Evolutionary conservation across 2,329 filamentous ascomycete species (phyloP), one percentile per base, ranked within the genome.

Genomic region (Phialophora tarda): DNA sequence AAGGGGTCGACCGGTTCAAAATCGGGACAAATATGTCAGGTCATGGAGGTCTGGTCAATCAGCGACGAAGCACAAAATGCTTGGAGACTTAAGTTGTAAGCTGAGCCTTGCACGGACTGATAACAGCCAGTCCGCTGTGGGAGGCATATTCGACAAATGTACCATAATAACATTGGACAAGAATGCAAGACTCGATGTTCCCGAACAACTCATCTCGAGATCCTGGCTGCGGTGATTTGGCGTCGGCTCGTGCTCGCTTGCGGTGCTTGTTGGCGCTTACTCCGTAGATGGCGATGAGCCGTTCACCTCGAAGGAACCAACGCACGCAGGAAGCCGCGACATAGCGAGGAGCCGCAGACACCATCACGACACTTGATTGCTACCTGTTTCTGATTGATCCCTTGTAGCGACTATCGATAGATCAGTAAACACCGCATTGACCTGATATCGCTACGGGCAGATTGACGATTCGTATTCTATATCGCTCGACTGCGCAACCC

Each of bases 81-180:
- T 47, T 57, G 28, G 38, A 24, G 32, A n/a, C 6, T 48, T 26
- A 51, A 11, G 14, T n/a, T 26, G 30, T 58, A 21, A n/a, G 30
- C 11, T 23, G 32, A 55, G 53, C 28, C 53, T 34, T 48, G 24
- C 51, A 41, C 48, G 38, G 59, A 61, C 59, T 61, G 59, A 48
- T 63, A 55, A 34, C 41, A 63, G 51, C 60, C 54, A 56, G 38
- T 57, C 34, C 14, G 30, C 23, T 17, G 38, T 48, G 41, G 53
- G 38, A 62, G 41, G 38, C 51, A 17, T 23, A 51, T 53, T 51
- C 51, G 32, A 59, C 48, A 38, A 34, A 53, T 53, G 59, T 61
- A 61, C 48, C 30, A 61, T 51, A 34, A 24, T 53, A 5, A 14
- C 34, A 51, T 61, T 61, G 59, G 59, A 61, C 24, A 61, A 23